Percentiles rank a stretch among this genome's conserved stretches.
phyloP scores from a whole-genome alignment of 2,329 filamentous ascomycete genomes.

The Chaetothyriales sp. region DNA sequence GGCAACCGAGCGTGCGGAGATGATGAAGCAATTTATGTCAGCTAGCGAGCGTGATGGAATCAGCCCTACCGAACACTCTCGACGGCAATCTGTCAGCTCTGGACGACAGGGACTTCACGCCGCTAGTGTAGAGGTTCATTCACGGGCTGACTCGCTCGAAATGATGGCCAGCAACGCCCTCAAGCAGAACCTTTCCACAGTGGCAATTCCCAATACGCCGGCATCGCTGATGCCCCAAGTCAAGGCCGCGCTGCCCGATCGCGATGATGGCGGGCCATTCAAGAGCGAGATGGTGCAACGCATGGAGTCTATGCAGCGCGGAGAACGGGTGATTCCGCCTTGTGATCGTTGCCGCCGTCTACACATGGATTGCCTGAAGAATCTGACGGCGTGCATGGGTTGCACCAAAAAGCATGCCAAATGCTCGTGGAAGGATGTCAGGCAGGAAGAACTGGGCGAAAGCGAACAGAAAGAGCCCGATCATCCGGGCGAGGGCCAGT shows the following conservation, averaged over 20 bases:
- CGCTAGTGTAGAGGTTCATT: conserved; percentile 3
- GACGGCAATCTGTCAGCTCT: conserved; percentile 7
- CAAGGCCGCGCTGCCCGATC: conserved; percentile 32
- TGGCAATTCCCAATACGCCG: conserved; percentile 41
- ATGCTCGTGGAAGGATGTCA: conserved; percentile 72
- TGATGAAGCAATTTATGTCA: conserved; percentile 49
- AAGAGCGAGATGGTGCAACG: conserved; percentile 54
- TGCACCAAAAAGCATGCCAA: conserved; percentile 86
- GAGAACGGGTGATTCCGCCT: conserved; percentile 61
- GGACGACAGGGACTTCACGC: conserved; percentile 6
- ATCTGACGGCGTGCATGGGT: conserved; percentile 70
- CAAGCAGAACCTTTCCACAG: conserved; percentile 25
- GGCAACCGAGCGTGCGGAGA: conserved; percentile 41
- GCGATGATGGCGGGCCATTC: conserved; percentile 44
- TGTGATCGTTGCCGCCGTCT: conserved; percentile 71
- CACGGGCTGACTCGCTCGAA: conserved; percentile 11
- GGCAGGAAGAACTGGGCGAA: conserved; percentile 47
- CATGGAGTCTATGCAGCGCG: conserved; percentile 60
- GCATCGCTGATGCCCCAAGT: conserved; percentile 36
- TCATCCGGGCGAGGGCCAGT: neutral
- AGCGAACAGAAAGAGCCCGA: conserved; percentile 1
- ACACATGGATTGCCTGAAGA: conserved; percentile 69
- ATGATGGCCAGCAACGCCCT: conserved; percentile 1
- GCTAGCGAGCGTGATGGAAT: conserved; percentile 39
- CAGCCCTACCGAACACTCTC: conserved; percentile 11